phyloP scores from a whole-genome alignment of 129 eudicot genomes.

The Lactuca sativa region DNA sequence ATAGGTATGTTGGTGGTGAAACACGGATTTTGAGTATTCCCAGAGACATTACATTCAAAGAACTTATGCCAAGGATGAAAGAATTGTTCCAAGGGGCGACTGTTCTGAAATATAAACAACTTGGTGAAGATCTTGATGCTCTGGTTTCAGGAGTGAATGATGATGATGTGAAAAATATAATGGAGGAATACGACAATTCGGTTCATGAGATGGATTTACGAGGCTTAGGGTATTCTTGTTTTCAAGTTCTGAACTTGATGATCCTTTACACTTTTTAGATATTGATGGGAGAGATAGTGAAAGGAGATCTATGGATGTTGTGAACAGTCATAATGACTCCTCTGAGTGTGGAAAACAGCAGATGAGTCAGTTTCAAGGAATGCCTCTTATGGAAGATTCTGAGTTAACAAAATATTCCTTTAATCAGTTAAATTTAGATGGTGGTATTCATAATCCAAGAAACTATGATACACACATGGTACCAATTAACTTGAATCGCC shows the following conservation, averaged over 20 bases:
- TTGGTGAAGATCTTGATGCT: slow-evolving; percentile 92
- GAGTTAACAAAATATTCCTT: slow-evolving; percentile 54
- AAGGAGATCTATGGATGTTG: slow-evolving; percentile 80
- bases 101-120: slow-evolving; percentile 80
- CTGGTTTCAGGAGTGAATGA: slow-evolving; percentile 90
- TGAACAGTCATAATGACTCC: slow-evolving; percentile 73
- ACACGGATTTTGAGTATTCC: slow-evolving; percentile 67
- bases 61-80: slow-evolving; percentile 78
- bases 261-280: slow-evolving; percentile 56
- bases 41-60: slow-evolving; percentile 53
- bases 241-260: slow-evolving; percentile 62
- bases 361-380: slow-evolving; percentile 34
- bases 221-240: slow-evolving; percentile 69
- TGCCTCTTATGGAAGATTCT: slow-evolving; percentile 44
- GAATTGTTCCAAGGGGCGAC: slow-evolving; percentile 64
- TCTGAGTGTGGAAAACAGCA: slow-evolving; percentile 55
- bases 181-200: slow-evolving; percentile 94
- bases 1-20: slow-evolving; percentile 91
- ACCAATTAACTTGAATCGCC: slow-evolving; percentile 56
- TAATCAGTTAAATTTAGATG: slow-evolving; percentile 60
- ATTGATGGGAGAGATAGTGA: slow-evolving; percentile 71
- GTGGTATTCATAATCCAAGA: slow-evolving; percentile 52
- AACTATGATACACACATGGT: slow-evolving; percentile 53
- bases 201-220: slow-evolving; percentile 72
- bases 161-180: slow-evolving; percentile 89